Evolutionary conservation across 805 yeast species (phyloP).

Genomic region (Candida montana): DNA sequence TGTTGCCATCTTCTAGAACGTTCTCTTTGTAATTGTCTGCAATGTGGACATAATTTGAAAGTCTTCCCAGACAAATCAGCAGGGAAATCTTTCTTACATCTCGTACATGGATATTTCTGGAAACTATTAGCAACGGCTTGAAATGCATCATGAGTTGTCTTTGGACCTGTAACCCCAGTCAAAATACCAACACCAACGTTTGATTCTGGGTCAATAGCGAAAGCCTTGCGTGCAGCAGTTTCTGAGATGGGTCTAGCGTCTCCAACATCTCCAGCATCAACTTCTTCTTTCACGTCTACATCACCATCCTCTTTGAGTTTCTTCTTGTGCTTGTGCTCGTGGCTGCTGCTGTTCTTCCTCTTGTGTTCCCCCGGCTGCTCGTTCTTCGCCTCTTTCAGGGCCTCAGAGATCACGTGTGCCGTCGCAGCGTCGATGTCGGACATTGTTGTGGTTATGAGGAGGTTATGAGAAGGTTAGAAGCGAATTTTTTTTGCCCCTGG

Average conservation of each 20-base stretch:
- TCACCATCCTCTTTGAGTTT: too few species aligned
- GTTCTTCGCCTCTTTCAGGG: conserved; percentile 30
- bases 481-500: too few species aligned
- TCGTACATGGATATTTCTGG: conserved; percentile 33
- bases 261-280: not conserved
- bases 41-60: conserved; percentile 57
- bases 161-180: conserved; percentile 20
- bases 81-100: conserved; percentile 59
- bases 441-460: conserved; percentile 1
- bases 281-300: too few species aligned
- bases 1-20: conserved; percentile 61
- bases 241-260: conserved; percentile 4
- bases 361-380: conserved; percentile 54
- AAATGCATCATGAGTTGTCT: conserved; percentile 7
- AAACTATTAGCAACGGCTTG: conserved; percentile 4
- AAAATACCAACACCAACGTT: conserved; percentile 23
- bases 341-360: too few species aligned
- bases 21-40: conserved; percentile 59
- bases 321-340: too few species aligned
- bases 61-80: conserved; percentile 31
- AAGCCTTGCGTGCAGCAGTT: conserved; percentile 9
- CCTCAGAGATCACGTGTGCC: conserved; percentile 23
- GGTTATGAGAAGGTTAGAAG: conserved; percentile 6
- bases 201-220: conserved; percentile 21
- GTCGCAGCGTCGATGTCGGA: conserved; percentile 13